These are phyloP conservation scores for Tetrahymena thermophila DNA, from an alignment of 73 alveolate genomes.

Conservation along the genomic window DNA sequence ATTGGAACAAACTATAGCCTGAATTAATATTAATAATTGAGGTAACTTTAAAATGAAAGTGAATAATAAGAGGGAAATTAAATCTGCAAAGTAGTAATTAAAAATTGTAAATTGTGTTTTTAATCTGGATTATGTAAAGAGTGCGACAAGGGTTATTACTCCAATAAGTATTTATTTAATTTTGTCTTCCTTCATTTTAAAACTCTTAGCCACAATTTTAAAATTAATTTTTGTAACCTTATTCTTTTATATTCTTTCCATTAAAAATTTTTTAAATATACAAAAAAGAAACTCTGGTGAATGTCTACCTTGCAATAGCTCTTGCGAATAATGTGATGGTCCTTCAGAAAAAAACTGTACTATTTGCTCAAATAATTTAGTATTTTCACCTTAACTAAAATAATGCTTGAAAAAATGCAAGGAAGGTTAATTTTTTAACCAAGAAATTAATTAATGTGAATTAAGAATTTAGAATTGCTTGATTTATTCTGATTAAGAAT, in stretches of 20 bases:
- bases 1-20: background rate
- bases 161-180: background rate
- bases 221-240: no score
- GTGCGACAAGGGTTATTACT: background rate
- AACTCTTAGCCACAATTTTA: no score
- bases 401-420: background rate
- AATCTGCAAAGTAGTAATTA: background rate
- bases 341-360: background rate
- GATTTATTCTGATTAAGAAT: background rate
- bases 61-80: background rate
- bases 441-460: background rate
- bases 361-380: background rate
- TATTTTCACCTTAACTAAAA: background rate
- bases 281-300: background rate
- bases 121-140: background rate
- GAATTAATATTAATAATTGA: background rate
- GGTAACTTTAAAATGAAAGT: background rate
- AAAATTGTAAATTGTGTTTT: background rate
- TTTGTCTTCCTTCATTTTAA: no score
- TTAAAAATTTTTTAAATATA: no score
- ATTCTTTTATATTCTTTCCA: no score
- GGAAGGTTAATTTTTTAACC: background rate
- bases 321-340: background rate
- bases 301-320: background rate
- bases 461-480: background rate